Evolutionary conservation across 2,329 filamentous ascomycete species (phyloP).

Genomic region (Parastagonospora avenae): DNA sequence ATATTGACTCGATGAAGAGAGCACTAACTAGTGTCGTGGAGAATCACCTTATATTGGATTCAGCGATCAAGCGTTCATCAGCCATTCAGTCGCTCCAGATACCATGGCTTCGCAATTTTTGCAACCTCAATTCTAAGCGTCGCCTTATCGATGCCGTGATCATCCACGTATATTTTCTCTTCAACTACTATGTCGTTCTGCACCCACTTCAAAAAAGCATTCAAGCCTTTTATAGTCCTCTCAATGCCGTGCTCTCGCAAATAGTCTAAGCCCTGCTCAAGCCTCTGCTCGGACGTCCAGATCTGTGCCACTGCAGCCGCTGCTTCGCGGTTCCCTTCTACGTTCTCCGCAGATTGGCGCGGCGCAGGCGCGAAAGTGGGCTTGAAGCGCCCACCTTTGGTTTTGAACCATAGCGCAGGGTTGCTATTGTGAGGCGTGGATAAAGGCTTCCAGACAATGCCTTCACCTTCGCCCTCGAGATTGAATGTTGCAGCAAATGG

Average conservation of each 20-base stretch:
- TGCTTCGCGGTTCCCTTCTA: constrained; percentile 12
- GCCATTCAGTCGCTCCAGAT: constrained; percentile 7
- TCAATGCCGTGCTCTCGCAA: constrained; percentile 20
- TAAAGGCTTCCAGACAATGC: constrained; percentile 33
- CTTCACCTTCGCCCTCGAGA: constrained; percentile 28
- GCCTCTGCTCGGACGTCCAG: constrained; percentile 26
- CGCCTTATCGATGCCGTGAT: constrained; percentile 20
- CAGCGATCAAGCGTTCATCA: neutral
- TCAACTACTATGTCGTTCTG: constrained; percentile 28
- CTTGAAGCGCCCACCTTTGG: constrained; percentile 33
- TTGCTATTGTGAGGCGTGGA: constrained; percentile 13
- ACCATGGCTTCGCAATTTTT: constrained; percentile 33
- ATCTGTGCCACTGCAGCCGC: constrained; percentile 16
- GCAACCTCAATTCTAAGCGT: constrained; percentile 27
- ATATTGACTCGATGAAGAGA: no score
- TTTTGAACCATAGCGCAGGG: constrained; percentile 33
- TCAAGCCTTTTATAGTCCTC: constrained; percentile 18
- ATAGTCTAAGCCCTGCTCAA: constrained; percentile 36
- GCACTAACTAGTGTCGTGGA: no score
- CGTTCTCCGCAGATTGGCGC: constrained; percentile 10
- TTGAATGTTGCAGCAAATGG: constrained; percentile 32
- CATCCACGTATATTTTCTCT: constrained; percentile 26
- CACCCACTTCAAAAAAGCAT: constrained; percentile 31
- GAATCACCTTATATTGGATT: no score
- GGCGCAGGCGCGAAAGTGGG: constrained; percentile 26